Conservation (phyloP, 1,139 yeast genomes). For the Magnusiomyces ingens region DNA sequence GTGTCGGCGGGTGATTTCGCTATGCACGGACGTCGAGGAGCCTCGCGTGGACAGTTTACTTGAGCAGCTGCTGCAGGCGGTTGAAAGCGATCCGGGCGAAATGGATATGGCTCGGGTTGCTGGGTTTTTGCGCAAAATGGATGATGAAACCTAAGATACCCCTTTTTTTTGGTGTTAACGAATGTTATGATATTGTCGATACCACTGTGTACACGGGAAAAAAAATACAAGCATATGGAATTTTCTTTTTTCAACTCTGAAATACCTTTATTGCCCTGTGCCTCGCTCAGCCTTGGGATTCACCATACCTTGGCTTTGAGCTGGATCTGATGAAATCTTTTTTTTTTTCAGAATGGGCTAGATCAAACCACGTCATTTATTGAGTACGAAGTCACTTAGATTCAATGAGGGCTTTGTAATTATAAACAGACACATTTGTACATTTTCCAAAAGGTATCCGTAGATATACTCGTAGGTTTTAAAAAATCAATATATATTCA, state of each 20-base stretch:
- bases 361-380: constrained; percentile 1
- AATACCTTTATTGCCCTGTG: constrained; percentile 23
- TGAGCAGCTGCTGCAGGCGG: constrained; percentile 83
- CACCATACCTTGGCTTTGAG: constrained; percentile 19
- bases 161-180: neutral
- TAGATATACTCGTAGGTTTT: neutral
- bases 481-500: no score
- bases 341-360: constrained; percentile 4
- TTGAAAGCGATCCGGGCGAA: constrained; percentile 72
- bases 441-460: neutral
- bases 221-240: neutral
- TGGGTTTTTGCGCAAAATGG: constrained; percentile 41
- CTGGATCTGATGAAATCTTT: constrained; percentile 19
- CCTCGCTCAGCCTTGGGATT: constrained; percentile 28
- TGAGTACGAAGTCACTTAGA: constrained; percentile 7
- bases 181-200: no score
- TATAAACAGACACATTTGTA: neutral
- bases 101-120: constrained; percentile 51
- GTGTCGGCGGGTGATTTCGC: constrained; percentile 80
- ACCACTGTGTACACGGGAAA: neutral
- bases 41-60: constrained; percentile 73
- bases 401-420: constrained; percentile 6
- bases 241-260: neutral
- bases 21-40: constrained; percentile 82
- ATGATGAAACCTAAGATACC: constrained; percentile 13